A percentile compares a stretch with the other conserved stretches of the same genome.
phyloP scores from a whole-genome alignment of 1,139 yeast species.

The Zygoascus meyerae region DNA sequence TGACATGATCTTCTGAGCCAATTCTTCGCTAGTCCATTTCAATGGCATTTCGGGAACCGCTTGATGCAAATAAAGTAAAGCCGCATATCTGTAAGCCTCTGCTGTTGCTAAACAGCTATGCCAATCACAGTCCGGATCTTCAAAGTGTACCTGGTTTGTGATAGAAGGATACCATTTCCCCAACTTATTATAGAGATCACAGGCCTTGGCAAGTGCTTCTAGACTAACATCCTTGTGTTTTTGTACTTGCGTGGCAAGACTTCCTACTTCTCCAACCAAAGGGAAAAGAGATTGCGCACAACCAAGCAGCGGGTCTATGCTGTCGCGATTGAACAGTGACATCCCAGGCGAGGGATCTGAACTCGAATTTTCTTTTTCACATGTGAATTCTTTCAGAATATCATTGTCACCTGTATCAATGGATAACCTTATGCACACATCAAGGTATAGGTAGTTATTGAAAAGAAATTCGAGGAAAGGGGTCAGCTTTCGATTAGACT shows the following conservation, averaged over 20 bases:
- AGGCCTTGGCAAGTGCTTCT: conserved; percentile 48
- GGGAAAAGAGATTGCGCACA: conserved; percentile 60
- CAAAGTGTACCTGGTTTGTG: conserved; percentile 29
- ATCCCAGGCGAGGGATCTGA: neutral
- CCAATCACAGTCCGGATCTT: conserved; percentile 48
- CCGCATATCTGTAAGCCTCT: conserved; percentile 57
- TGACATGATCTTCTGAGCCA: conserved; percentile 56
- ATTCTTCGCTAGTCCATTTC: conserved; percentile 46
- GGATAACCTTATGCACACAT: conserved; percentile 60
- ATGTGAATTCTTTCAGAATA: conserved; percentile 20
- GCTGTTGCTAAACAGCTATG: conserved; percentile 62
- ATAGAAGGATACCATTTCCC: conserved; percentile 49
- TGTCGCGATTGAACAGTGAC: conserved; percentile 14
- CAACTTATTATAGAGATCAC: conserved; percentile 47
- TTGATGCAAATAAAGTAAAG: conserved; percentile 56
- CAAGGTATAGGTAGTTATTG: conserved; percentile 61
- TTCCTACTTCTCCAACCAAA: conserved; percentile 58
- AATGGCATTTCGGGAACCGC: conserved; percentile 62
- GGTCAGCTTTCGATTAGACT: conserved; percentile 17
- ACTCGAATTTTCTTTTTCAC: conserved; percentile 11
- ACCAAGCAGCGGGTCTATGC: conserved; percentile 60
- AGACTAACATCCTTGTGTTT: conserved; percentile 40
- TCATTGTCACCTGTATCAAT: conserved; percentile 38
- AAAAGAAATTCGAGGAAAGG: conserved; percentile 47
- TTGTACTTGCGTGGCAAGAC: conserved; percentile 48